These are phyloP conservation scores for Mortierella sp. DNA, from an alignment of 371 early-diverging fungal species.

Conservation along the genomic window DNA sequence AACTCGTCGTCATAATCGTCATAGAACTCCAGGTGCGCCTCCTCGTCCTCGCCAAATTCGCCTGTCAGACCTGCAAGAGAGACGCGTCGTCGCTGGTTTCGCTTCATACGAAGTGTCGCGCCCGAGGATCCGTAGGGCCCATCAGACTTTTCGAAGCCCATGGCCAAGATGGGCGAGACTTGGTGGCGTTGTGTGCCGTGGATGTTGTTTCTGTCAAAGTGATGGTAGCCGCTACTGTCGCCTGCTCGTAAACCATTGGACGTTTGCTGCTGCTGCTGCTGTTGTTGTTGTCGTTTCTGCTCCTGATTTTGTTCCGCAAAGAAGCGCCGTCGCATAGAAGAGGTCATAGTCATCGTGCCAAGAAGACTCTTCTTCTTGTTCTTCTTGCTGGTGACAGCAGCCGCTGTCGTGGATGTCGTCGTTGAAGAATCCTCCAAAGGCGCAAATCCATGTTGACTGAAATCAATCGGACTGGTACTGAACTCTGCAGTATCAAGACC, in stretches of 20 bases:
- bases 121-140: neutral
- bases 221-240: neutral
- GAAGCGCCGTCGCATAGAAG: slow-evolving; percentile 40
- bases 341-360: slow-evolving; percentile 50
- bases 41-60: neutral
- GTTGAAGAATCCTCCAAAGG: slow-evolving; percentile 1
- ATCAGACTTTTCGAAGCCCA: slow-evolving; percentile 8
- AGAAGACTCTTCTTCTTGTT: slow-evolving; percentile 36
- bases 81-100: slow-evolving; percentile 1
- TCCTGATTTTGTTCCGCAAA: slow-evolving; percentile 53
- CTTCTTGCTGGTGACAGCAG: neutral
- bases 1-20: slow-evolving; percentile 35
- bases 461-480: slow-evolving; percentile 18
- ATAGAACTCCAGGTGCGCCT: slow-evolving; percentile 10
- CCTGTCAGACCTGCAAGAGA: neutral
- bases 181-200: slow-evolving; percentile 12
- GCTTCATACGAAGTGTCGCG: neutral
- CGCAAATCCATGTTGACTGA: slow-evolving; percentile 9
- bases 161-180: neutral
- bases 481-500: neutral
- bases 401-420: neutral
- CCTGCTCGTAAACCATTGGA: neutral
- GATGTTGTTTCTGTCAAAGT: neutral
- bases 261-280: neutral
- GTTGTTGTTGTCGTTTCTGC: slow-evolving; percentile 3